Evolutionary conservation across 1,139 yeast species (phyloP), one percentile per base, ranked within the genome.

Genomic region (Diutina sp.): DNA sequence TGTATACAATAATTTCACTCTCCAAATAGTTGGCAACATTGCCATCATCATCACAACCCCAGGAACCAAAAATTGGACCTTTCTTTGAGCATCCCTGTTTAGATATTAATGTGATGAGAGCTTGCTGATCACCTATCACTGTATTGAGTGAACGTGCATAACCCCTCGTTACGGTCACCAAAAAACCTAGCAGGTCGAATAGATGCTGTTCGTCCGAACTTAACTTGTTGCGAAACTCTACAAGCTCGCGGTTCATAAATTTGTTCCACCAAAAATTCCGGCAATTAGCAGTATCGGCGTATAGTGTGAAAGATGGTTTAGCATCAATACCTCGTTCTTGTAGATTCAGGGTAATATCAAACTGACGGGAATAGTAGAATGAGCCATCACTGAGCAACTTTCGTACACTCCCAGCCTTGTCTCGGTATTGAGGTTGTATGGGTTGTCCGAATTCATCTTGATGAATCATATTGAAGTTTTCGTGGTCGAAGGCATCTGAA

Each of bases 11-110:
- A 6, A 85, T 65, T 65, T 87, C 93, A 0, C 87, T 77, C 64
- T 87, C 93, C 28, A 81, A 79, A 64, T 75, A 83, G 62, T 84
- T 84, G 1, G 90, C 76, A 6, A 83, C 87, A 47, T 78, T 74
- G 0, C 93, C 93, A 55, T 83, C 82, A 58, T 85, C 90, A 65
- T 85, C 90, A 59, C 85, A 76, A 21, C 91, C 90, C 70, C 81
- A 80, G 44, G 83, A 79, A 0, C 89, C 90, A 63, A 85, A 82
- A 1, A 85, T 69, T 1, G 83, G 80, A 1, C 86, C 86, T 48
- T 73, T 74, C 60, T 80, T 83, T 48, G 77, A 75, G 58, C 87
- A 81, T 2, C 85, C 80, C 57, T 85, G 87, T 64, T 84, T 84
- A 1, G 90, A 80, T 9, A 86, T 82, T 2, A 86, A 70, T 0